Base-by-base conservation (phyloP, 306 rosid species). In the Vigna hirtella region DNA sequence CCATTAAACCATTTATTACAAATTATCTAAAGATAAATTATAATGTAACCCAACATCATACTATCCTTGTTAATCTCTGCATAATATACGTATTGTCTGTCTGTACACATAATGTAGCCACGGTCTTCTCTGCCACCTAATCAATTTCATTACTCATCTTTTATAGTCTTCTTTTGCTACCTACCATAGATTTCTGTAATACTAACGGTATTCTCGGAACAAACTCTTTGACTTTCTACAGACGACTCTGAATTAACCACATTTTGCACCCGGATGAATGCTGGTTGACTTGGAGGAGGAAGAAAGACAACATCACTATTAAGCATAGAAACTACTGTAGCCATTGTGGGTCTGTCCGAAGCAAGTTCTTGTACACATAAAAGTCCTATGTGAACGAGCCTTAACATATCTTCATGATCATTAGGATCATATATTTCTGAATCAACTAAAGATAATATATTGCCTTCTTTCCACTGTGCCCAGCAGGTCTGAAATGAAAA, bases 291-390 rank as follows among this genome's bases (percentile, higher is more conserved):
- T 43, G 84, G 66, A 22, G 58, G 70, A 45, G 84, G 81, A 69
- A 79, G 81, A 26, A 52, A 24, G 1, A 5, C n/a, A 52, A 70
- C 71, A 45, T 83, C 84, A 62, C 78, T 79, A 42, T 52, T 62
- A 47, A 83, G 58, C 83, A 79, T 79, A n/a, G 84, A 83, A 79
- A 74, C 40, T 2, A 81, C 68, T 12, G 22, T 4, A 9, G 81
- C 77, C 81, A 81, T 76, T 2, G 6, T 62, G 9, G 85, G 79
- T 9, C 87, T 79, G 0, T 84, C 82, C 1, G 3, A 14, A n/a
- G 76, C 79, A 36, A 34, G 28, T 58, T 84, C 82, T 79, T 79
- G 87, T 34, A 84, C 84, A n/a, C 84, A 84, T 5, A 84, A 15
- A 64, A 79, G 79, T 38, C 84, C 82, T 62, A 79, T 70, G 73